Base-by-base conservation (phyloP, 352 stramenopile species). In the Phytophthora crassamura region DNA sequence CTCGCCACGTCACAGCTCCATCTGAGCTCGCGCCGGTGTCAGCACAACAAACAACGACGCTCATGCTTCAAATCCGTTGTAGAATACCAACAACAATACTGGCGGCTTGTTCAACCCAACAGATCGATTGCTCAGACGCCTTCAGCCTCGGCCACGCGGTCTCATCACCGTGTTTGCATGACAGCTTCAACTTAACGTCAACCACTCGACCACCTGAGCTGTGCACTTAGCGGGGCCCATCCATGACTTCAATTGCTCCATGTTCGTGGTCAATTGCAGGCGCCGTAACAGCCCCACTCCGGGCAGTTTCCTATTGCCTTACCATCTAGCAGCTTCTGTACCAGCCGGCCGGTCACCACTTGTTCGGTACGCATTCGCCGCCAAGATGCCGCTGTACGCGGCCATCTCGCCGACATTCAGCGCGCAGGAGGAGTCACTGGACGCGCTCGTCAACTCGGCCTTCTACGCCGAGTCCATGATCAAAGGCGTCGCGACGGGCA, bases 321-420 rank as follows among this genome's bases (percentile, higher is more conserved):
- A n/a, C n/a, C n/a, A n/a, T 48, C 40, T 59, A 51, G 47, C 28
- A 10, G 15, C 9, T 14, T 36, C 22, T 49, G 16, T 16, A 7
- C 43, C 12, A 50, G 20, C 15, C 43, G 43, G 33, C 14, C 18
- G 14, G 7, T 22, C 30, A n/a, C 20, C 3, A 2, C 20, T 18
- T 40, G 25, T 5, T 30, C 25, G 2, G 25, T 30, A 3, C 39
- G 46, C 11, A 28, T 22, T 38, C n/a, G 34, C 40, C 6, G 32
- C 14, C 16, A 52, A 59, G 16, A 90, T 90, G 82, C 82, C 75
- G 45, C 69, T 86, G 41, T 80, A 88, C 64, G 64, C 82, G 57
- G 64, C 77, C 34, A 86, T 92, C 62, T 77, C 78, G 42, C 84
- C 84, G 52, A 88, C 78, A 50, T 88, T 89, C 67, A 89, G 75